Base-by-base conservation (phyloP, 352 stramenopile genomes). In the Phytophthora macrochlamydospora region DNA sequence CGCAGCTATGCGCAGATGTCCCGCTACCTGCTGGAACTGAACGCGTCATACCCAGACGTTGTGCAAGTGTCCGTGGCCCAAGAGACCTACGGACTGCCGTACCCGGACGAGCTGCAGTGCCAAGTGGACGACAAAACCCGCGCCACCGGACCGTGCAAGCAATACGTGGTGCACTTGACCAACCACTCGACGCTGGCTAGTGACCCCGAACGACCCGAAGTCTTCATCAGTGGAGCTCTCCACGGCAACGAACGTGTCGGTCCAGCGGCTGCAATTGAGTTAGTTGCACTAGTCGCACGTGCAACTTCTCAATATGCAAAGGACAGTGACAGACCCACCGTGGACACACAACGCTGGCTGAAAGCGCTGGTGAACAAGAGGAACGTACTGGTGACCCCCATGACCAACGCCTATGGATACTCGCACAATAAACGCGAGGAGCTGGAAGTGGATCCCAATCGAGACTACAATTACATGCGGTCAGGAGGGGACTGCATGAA, bases 401-500 rank as follows among this genome's bases (percentile, higher is more conserved):
- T 95, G 69, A 97, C 96, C 24, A 99, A 99, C 62, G 90, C 95
- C 8, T 86, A 97, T 48, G 97, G 97, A 14, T 98, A 99, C 75
- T 80, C 79, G 14, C 78, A 88, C 37, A 77, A 97, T 65, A 53
- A 65, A 45, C 84, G 96, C 32, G 77, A 86, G 33, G 97, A 99
- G 74, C 66, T 86, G 5, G 48, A 52, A 0, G 73, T 99, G 28
- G 98, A 99, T 75, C 97, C 98, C 30, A 99, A 99, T 74, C 90
- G 97, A 35, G 98, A 99, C 73, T 99, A 99, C 82, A 97, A 98
- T 53, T 99, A 98, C 73, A 95, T 98, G 85, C 81, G 92, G 28
- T 59, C 69, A 5, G 76, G 71, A 1, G 44, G 66, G 2, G 68
- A 93, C 2, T 99, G 98, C 74, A 99, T 99, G 95, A 71, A 92